Evolutionary conservation across 2,329 filamentous ascomycete genomes (phyloP).

Genomic region (Diaporthe aspalathi): DNA sequence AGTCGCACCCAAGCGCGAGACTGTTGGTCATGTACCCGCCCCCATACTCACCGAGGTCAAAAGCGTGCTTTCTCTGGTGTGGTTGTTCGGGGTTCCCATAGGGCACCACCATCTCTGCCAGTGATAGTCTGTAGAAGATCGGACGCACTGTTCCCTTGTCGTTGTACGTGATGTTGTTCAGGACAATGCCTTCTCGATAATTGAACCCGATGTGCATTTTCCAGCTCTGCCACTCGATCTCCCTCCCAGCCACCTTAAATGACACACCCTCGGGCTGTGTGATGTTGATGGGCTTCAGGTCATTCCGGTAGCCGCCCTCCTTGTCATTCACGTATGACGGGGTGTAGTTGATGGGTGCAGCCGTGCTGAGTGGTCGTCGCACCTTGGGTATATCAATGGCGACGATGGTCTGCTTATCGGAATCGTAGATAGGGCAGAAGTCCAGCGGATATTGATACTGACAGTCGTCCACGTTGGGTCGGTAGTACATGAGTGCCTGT

Average conservation of each 20-base stretch:
- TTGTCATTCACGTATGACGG: constrained; percentile 74
- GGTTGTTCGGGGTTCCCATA: constrained; percentile 85
- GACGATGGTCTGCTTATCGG: constrained; percentile 80
- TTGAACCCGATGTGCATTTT: constrained; percentile 94
- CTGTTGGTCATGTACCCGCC: constrained; percentile 88
- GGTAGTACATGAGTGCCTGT: constrained; percentile 96
- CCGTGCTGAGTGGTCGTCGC: constrained; percentile 78
- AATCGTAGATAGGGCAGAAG: constrained; percentile 92
- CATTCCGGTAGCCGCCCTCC: constrained; percentile 79
- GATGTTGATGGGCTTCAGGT: constrained; percentile 83
- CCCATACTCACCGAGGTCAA: constrained; percentile 84
- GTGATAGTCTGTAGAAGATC: constrained; percentile 88
- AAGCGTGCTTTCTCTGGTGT: constrained; percentile 84
- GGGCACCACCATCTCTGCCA: constrained; percentile 94
- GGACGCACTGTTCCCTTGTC: constrained; percentile 82
- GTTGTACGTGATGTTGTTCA: constrained; percentile 91
- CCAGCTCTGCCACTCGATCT: constrained; percentile 92
- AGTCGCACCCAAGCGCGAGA: constrained; percentile 81
- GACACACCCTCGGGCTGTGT: constrained; percentile 85
- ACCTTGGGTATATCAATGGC: constrained; percentile 86
- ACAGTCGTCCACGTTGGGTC: constrained; percentile 84
- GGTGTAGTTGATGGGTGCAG: constrained; percentile 82
- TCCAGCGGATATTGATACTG: constrained; percentile 94
- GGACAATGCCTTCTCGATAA: constrained; percentile 89
- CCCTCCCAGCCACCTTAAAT: constrained; percentile 80